Evolutionary conservation across 2,329 filamentous ascomycete genomes (phyloP), one percentile per base, ranked within the genome.

Genomic region (Orbilia javanica): DNA sequence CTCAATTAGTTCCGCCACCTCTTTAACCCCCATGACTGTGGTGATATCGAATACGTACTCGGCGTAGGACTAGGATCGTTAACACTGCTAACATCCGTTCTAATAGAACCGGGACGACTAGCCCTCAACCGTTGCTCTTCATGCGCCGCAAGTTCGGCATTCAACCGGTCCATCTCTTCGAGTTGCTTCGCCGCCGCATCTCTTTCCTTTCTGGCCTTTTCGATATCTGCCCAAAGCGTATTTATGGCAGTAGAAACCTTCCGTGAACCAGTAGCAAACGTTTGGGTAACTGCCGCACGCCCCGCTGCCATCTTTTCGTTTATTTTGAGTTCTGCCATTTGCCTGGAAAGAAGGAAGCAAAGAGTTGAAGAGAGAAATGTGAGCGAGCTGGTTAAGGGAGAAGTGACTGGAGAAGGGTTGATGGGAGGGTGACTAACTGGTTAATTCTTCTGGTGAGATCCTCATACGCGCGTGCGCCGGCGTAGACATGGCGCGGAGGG

Each of bases 271-370:
- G 92, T 93, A 3, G 93, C 92, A n/a, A 97, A 84, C 81, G 97
- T 94, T 77, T 94, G 91, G n/a, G 93, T 93, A 1, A 98, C 87
- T 0, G 91, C 92, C 83, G 98, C 96, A 68, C 90, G 89, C 7
- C 94, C 92, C 77, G 93, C 91, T 0, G 92, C 91, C 74, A 98
- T 90, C 7, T 93, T 90, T 83, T 98, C 96, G 83, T 99, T 96
- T 1, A 98, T 88, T 83, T 98, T 94, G 60, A 98, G 88, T 79
- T 98, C 95, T 80, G 95, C 92, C 62, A 99, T 93, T 84, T 98
- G 96, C 55, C 81, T 82, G 42, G 39, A 65, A 42, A 25, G 42
- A 29, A 25, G 22, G 48, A n/a, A 31, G 10, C 5, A 34, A 34
- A 34, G 6, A 13, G 27, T 44, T 63, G 25, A 20, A 42, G 20